Evolutionary conservation across 345 rosid species (phyloP).

Genomic region (Euphorbia lathyris): DNA sequence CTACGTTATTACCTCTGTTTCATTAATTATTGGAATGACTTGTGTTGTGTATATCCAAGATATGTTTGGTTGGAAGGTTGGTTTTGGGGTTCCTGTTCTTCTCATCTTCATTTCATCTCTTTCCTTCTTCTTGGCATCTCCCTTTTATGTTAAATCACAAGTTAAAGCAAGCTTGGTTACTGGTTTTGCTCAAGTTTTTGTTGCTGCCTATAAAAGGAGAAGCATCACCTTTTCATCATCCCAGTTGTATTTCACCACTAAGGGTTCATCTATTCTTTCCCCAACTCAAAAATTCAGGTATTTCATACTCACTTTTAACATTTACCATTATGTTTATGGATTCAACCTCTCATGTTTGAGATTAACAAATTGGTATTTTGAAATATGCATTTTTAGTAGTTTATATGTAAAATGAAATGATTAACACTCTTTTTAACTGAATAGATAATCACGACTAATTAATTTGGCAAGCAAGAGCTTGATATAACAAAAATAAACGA

Average conservation of each 20-base stretch:
- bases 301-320: not conserved
- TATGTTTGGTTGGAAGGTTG: constrained; percentile 48
- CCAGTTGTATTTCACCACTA: constrained; percentile 9
- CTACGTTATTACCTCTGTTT: constrained; percentile 27
- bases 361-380: no score
- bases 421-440: no score
- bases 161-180: constrained; percentile 34
- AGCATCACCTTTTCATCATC: constrained; percentile 19
- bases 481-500: no score
- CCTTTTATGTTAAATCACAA: constrained; percentile 37
- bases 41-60: constrained; percentile 50
- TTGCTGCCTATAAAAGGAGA: constrained; percentile 35
- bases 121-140: constrained; percentile 42
- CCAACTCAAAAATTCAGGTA: constrained; percentile 51
- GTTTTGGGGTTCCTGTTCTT: constrained; percentile 47
- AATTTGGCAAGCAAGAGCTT: no score
- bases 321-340: no score
- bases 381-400: no score
- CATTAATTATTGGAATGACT: constrained; percentile 36
- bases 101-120: constrained; percentile 40
- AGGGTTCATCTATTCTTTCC: constrained; percentile 22
- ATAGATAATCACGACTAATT: no score
- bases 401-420: no score
- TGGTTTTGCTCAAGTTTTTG: constrained; percentile 47
- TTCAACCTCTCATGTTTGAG: no score